phyloP scores from a whole-genome alignment of 768 basidiomycete genomes.

The Pleurotus citrinopileatus region DNA sequence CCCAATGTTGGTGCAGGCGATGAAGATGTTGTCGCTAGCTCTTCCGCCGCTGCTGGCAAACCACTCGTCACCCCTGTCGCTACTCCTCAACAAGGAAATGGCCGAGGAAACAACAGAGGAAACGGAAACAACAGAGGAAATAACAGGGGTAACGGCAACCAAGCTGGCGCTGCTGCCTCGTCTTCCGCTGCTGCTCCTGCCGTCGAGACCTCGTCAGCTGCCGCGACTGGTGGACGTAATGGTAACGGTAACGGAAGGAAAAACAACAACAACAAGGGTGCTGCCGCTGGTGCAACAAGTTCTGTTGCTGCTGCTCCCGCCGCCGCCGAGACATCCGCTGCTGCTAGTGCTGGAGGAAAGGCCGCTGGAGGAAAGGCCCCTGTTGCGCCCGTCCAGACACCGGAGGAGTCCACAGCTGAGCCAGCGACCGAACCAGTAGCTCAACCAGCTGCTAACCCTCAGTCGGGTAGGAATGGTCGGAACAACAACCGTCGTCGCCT shows the following conservation, averaged over 20 bases:
- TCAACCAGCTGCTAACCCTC: background rate
- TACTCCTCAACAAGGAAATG: background rate
- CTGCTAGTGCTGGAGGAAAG: background rate
- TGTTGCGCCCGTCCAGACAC: background rate
- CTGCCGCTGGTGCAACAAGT: background rate
- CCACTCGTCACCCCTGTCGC: slow-evolving; percentile 6
- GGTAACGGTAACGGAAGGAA: background rate
- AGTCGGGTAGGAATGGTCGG: background rate
- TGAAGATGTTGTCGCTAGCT: background rate
- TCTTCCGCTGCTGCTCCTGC: slow-evolving; percentile 9
- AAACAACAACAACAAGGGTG: background rate
- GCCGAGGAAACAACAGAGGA: background rate
- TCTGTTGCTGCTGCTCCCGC: background rate
- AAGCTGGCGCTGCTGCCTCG: slow-evolving; percentile 7
- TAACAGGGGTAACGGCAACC: slow-evolving; percentile 6
- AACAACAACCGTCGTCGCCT: background rate
- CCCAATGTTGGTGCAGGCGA: background rate
- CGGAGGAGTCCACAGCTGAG: background rate
- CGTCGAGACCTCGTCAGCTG: background rate
- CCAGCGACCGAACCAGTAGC: no score
- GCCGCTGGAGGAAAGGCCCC: background rate
- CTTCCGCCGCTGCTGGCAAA: slow-evolving; percentile 3
- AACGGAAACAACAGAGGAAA: background rate
- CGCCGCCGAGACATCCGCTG: background rate
- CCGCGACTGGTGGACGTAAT: background rate